Evolutionary conservation across 352 stramenopile genomes (phyloP), one percentile per base, ranked within the genome.

Genomic region (Phytophthora hibernalis): DNA sequence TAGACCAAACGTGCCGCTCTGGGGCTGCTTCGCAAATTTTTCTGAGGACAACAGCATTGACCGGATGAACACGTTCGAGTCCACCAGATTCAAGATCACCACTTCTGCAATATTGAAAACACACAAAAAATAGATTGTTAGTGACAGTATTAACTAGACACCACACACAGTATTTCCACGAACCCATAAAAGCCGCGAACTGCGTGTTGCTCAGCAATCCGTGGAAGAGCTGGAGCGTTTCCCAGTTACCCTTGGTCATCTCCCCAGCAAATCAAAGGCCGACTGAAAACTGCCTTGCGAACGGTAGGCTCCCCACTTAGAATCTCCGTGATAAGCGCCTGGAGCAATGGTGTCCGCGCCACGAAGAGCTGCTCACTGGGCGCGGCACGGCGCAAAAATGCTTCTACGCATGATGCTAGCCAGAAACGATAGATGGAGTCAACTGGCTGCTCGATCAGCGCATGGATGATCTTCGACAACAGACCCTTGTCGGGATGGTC

Each of bases 31-130:
- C 0, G 77, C 73, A 55, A 93, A 91, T 62, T 92, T 89, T 47
- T 93, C 86, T 0, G 82, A 81, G 12, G 87, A 95, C 10, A 96
- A 60, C 9, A 97, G 70, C 75, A 98, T 92, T 31, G 94, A 97
- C 15, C 96, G 89, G 48, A 99, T 89, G 62, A 99, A 99, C 42
- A 99, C 96, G 63, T 99, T 99, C 31, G 92, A 98, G 72, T 99
- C 96, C 21, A 99, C 92, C 12, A 99, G 74, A 72, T 99, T 98
- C 22, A 91, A 76, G 48, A 97, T 91, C 51, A 98, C 91, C 38
- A 98, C 89, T 76, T 93, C 87, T 95, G 71, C 33, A 63, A 31
- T 48, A 1, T 26, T 20, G 24, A 24, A 72, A 63, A 42, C 15
- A 58, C 35, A 45, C n/a, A 51, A 68, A 51, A 68, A 11, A 2